phyloP scores from a whole-genome alignment of 129 eudicot species.

The Centrapalus pauciflorus region DNA sequence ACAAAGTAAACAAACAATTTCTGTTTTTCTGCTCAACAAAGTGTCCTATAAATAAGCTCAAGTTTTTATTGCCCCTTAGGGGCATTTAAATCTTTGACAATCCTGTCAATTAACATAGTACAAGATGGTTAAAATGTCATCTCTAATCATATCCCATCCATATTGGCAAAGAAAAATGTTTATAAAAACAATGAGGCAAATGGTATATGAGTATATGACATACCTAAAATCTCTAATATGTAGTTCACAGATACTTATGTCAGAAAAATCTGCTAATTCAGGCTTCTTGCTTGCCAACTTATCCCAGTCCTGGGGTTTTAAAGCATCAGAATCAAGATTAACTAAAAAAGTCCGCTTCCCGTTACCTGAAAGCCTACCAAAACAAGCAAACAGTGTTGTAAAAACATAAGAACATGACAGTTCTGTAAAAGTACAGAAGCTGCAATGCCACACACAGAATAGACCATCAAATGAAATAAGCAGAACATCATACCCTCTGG shows the following conservation, averaged over 20 bases:
- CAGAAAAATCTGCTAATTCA: slow-evolving; percentile 53
- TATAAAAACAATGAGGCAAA: not conserved
- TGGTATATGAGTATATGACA: not conserved
- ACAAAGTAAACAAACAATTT: not conserved
- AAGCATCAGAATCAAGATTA: slow-evolving; percentile 60
- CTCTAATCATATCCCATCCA: too few relatives aligned
- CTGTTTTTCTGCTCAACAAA: not conserved
- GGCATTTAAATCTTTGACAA: too few relatives aligned
- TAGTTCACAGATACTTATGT: slow-evolving; percentile 82
- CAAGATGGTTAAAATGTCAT: too few relatives aligned
- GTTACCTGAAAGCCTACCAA: slow-evolving; percentile 73
- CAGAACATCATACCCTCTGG: slow-evolving; percentile 70
- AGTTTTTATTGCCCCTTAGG: not conserved
- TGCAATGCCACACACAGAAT: too few relatives aligned
- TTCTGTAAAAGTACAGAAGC: too few relatives aligned
- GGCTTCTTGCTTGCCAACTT: slow-evolving; percentile 70
- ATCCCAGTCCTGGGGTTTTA: slow-evolving; percentile 87
- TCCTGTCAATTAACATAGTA: too few relatives aligned
- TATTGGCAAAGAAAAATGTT: not conserved
- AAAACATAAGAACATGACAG: slow-evolving; percentile 7
- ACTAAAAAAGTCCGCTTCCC: slow-evolving; percentile 67
- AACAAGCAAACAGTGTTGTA: slow-evolving; percentile 2
- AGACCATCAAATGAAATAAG: not conserved
- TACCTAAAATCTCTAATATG: slow-evolving; percentile 98
- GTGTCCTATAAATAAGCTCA: not conserved